Conservation (phyloP, 805 yeast genomes). For the Lachancea meyersii region DNA sequence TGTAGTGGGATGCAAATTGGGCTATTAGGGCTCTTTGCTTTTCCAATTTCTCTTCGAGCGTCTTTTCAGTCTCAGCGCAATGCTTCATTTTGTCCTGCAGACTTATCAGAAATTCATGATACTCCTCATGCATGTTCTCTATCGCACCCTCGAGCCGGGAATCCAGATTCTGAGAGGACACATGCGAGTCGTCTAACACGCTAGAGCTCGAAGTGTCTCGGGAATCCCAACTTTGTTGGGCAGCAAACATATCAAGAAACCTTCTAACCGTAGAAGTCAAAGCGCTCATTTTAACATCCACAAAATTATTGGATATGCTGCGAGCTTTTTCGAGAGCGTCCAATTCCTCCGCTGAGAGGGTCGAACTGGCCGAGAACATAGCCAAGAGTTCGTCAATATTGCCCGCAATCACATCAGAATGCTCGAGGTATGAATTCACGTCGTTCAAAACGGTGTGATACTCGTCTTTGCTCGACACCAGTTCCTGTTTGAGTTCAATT, state of each 20-base stretch:
- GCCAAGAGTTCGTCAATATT: slow-evolving; percentile 20
- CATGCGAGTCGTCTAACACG: neutral
- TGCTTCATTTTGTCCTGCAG: slow-evolving; percentile 19
- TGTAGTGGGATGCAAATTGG: neutral
- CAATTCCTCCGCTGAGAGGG: slow-evolving; percentile 23
- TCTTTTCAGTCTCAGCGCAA: slow-evolving; percentile 16
- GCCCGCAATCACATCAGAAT: slow-evolving; percentile 22
- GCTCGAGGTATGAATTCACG: slow-evolving; percentile 27
- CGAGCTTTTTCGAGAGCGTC: slow-evolving; percentile 19
- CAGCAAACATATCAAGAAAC: slow-evolving; percentile 5
- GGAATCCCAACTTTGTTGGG: neutral
- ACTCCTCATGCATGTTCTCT: slow-evolving; percentile 26
- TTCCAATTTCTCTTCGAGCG: slow-evolving; percentile 18
- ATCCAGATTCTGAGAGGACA: slow-evolving; percentile 12
- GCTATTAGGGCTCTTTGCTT: slow-evolving; percentile 18
- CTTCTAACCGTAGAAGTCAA: slow-evolving; percentile 18
- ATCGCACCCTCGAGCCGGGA: slow-evolving; percentile 26
- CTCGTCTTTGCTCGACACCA: slow-evolving; percentile 23
- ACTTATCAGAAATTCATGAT: slow-evolving; percentile 25
- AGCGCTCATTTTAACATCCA: slow-evolving; percentile 27
- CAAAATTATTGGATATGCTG: slow-evolving; percentile 20
- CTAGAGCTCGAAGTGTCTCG: neutral
- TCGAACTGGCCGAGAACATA: slow-evolving; percentile 13
- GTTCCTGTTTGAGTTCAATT: slow-evolving; percentile 23
- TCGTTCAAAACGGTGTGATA: slow-evolving; percentile 24